A percentile compares a stretch with the other conserved stretches of the same genome.
Evolutionary conservation across 2,329 filamentous ascomycete genomes (phyloP).

Genomic region (Didymella lethalis): DNA sequence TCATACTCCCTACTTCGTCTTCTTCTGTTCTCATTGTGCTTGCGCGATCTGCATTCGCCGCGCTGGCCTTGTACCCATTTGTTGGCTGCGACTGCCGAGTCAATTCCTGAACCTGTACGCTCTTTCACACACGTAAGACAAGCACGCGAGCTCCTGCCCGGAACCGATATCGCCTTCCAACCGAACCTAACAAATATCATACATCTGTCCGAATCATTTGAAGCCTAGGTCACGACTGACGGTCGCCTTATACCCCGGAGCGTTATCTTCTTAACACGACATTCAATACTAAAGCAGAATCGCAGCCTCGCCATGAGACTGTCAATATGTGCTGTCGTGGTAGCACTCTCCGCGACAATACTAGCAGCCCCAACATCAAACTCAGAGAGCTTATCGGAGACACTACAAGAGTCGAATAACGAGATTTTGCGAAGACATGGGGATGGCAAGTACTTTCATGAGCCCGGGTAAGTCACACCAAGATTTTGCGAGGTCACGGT

Average conservation of each 20-base stretch:
- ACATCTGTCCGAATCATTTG: not conserved
- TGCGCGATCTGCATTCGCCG: not conserved
- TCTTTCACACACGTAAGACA: conserved; percentile 13
- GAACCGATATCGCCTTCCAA: not conserved
- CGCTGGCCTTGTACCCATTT: not conserved
- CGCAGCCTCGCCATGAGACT: conserved; percentile 36
- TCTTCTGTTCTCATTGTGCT: not conserved
- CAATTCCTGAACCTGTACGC: conserved; percentile 8
- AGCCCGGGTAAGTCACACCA: conserved; percentile 45
- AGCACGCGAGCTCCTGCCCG: conserved; percentile 17
- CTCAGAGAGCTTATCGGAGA: not conserved
- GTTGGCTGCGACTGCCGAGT: conserved; percentile 15
- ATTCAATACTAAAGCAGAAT: conserved; percentile 12
- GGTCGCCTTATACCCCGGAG: not conserved
- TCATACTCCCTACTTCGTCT: conserved; percentile 9
- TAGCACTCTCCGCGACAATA: conserved; percentile 30
- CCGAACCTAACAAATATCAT: not conserved
- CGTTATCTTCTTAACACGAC: conserved; percentile 14
- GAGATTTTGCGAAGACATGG: conserved; percentile 20
- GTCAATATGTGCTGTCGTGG: conserved; percentile 32
- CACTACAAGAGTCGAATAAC: not conserved
- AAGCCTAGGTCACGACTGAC: not conserved
- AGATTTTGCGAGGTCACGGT: not conserved
- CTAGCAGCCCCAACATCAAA: conserved; percentile 33
- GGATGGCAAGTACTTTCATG: conserved; percentile 50